Conservation (phyloP, 345 rosid genomes). For the Populus davidiana region DNA sequence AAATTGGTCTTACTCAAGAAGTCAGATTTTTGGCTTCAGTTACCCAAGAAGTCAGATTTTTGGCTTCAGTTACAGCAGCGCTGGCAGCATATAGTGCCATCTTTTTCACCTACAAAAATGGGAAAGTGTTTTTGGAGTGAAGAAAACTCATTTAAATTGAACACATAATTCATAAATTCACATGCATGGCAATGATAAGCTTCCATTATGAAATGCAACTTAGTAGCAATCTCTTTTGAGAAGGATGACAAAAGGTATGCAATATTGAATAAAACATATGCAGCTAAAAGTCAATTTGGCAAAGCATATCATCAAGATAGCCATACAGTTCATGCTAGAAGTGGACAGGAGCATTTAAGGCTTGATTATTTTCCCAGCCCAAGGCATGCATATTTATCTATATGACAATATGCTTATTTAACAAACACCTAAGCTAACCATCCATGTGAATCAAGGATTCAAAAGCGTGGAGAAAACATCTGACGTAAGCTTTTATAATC, state of each 20-base stretch:
- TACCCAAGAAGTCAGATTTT: slow-evolving; percentile 23
- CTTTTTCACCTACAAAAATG: slow-evolving; percentile 42
- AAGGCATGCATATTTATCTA: no score
- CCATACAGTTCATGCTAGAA: not conserved
- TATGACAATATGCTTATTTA: no score
- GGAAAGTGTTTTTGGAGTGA: not conserved
- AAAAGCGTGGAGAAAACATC: no score
- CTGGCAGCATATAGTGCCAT: slow-evolving; percentile 46
- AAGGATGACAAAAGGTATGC: not conserved
- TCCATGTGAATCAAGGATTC: no score
- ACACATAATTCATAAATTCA: not conserved
- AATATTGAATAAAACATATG: not conserved
- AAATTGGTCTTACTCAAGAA: slow-evolving; percentile 21
- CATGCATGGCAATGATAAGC: not conserved
- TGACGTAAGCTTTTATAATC: no score
- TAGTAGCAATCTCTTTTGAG: no score
- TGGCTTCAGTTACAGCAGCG: slow-evolving; percentile 38
- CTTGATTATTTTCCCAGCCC: no score
- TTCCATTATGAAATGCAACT: not conserved
- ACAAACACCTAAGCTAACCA: no score
- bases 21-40: slow-evolving; percentile 34
- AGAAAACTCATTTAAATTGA: slow-evolving; percentile 7
- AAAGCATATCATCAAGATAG: not conserved
- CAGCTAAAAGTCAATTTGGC: not conserved
- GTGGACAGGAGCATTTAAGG: no score